Evolutionary conservation across 352 stramenopile genomes (phyloP).

Genomic region (Pythium grandisporangium): DNA sequence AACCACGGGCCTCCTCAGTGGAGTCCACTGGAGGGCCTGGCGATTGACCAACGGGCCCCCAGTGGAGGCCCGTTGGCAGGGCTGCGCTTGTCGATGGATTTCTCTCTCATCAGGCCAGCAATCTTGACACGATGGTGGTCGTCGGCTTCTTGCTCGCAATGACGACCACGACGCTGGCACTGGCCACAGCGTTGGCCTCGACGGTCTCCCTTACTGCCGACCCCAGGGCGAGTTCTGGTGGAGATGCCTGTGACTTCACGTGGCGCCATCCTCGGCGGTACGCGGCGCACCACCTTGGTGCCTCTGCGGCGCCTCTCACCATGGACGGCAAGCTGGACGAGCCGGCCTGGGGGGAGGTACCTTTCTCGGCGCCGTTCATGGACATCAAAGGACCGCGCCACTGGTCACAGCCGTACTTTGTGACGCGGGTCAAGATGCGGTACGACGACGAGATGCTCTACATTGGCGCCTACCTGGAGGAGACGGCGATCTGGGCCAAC

Average conservation of each 20-base stretch:
- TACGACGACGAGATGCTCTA: conserved; percentile 70
- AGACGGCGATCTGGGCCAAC: conserved; percentile 62
- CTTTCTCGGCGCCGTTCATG: conserved; percentile 49
- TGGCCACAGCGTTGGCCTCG: not conserved
- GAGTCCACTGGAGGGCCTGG: too few species aligned
- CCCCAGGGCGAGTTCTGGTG: too few species aligned
- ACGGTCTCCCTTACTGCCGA: too few species aligned
- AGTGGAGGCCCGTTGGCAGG: too few species aligned
- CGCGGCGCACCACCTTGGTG: conserved; percentile 21
- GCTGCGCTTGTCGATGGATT: too few species aligned
- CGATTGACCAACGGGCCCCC: too few species aligned
- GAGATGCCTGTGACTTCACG: too few species aligned
- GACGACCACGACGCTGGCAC: not conserved
- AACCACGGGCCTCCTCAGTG: too few species aligned
- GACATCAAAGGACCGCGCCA: conserved; percentile 48
- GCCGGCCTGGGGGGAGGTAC: conserved; percentile 34
- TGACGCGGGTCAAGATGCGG: conserved; percentile 60
- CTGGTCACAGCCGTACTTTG: conserved; percentile 69
- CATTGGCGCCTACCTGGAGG: conserved; percentile 58
- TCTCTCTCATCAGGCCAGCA: too few species aligned
- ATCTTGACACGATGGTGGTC: too few species aligned
- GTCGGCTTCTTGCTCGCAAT: not conserved
- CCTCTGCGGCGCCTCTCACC: conserved; percentile 8
- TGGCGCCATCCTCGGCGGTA: conserved; percentile 24
- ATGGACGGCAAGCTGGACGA: conserved; percentile 60